A percentile compares a stretch with the other conserved stretches of the same genome.
Evolutionary conservation across 176 grass and related monocot species (phyloP).

Genomic region (Ananas comosus): DNA sequence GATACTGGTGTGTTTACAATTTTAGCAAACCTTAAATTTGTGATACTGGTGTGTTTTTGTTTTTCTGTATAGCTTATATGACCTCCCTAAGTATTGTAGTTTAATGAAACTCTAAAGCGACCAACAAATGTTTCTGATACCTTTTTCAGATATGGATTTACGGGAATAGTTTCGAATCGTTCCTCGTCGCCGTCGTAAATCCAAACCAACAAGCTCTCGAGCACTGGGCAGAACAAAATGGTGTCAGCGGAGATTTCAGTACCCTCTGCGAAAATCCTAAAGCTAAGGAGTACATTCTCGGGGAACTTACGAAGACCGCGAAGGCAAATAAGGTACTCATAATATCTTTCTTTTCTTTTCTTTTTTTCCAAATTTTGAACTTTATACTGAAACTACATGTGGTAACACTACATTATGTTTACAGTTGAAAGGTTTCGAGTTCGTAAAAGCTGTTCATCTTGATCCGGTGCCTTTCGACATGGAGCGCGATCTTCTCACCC

Average conservation of each 20-base stretch:
- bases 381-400: too few species aligned
- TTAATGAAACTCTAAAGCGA: neutral
- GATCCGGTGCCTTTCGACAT: conserved; percentile 74
- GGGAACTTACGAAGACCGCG: conserved; percentile 45
- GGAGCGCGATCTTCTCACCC: conserved; percentile 75
- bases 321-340: conserved; percentile 74
- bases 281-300: conserved; percentile 60
- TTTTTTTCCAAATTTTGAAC: too few species aligned
- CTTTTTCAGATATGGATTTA: conserved; percentile 90
- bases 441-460: conserved; percentile 68
- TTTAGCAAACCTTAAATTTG: too few species aligned
- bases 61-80: neutral
- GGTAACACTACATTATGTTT: neutral
- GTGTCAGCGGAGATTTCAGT: conserved; percentile 27
- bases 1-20: too few species aligned
- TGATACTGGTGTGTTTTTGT: too few species aligned
- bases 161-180: conserved; percentile 89
- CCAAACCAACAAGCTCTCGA: conserved; percentile 68
- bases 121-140: neutral
- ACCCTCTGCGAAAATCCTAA: conserved; percentile 48
- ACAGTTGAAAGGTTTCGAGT: conserved; percentile 85
- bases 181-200: conserved; percentile 62
- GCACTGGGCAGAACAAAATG: conserved; percentile 53
- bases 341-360: neutral
- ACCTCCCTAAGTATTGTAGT: neutral